These are phyloP conservation scores for Tetrahymena malaccensis DNA, from an alignment of 73 alveolate genomes.

Conservation along the genomic window DNA sequence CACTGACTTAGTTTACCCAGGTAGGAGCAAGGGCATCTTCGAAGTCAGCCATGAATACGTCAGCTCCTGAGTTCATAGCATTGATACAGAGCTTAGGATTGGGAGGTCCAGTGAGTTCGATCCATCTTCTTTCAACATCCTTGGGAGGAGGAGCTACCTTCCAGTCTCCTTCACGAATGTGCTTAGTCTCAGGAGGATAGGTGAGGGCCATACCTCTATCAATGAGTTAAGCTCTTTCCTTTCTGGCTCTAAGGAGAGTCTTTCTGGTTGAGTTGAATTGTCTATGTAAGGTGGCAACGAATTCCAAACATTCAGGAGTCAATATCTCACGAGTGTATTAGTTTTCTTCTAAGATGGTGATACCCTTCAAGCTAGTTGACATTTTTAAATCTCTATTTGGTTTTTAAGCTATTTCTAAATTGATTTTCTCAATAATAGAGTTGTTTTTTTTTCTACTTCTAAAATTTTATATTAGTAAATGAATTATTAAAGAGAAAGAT, in stretches of 20 bases:
- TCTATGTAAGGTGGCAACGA: not conserved
- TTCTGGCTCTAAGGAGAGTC: not conserved
- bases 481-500: not conserved
- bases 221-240: not conserved
- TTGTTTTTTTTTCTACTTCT: not conserved
- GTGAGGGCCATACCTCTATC: slow-evolving; percentile 1
- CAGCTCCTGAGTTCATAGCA: slow-evolving; percentile 46
- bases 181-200: slow-evolving; percentile 6
- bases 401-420: not conserved
- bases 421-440: not conserved
- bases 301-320: not conserved
- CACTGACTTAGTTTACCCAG: slow-evolving; percentile 41
- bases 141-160: slow-evolving; percentile 28
- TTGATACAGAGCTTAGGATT: slow-evolving; percentile 18
- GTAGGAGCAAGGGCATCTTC: slow-evolving; percentile 47
- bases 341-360: not conserved
- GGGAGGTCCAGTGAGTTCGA: slow-evolving; percentile 47
- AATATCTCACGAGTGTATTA: not conserved
- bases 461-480: not conserved
- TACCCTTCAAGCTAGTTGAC: not conserved
- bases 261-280: not conserved
- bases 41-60: slow-evolving; percentile 46
- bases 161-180: slow-evolving; percentile 22
- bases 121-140: slow-evolving; percentile 25
- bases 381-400: not conserved